Conservation (phyloP, 225 moss, liverwort and hornwort genomes). For the Lunularia cruciata region DNA sequence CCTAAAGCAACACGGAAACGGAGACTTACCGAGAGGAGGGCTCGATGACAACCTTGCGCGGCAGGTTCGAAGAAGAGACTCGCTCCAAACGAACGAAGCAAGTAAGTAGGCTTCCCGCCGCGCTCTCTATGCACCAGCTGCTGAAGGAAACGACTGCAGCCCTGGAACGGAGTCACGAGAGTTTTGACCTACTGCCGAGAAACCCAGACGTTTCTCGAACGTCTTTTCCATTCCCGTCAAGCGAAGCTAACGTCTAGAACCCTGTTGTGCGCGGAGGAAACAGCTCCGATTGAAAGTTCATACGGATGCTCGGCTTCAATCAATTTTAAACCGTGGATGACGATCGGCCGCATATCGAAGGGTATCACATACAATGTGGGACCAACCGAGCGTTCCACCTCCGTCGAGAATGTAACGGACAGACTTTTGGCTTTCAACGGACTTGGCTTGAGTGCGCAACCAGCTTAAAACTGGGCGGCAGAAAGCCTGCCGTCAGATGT, state of each 20-base stretch:
- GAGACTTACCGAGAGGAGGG: conserved; percentile 1
- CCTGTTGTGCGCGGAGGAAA: too few species aligned
- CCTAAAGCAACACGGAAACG: neutral
- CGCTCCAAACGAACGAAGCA: neutral
- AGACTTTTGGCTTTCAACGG: neutral
- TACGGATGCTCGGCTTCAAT: too few species aligned
- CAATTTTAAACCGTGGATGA: too few species aligned
- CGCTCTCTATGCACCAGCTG: neutral
- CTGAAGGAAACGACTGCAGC: neutral
- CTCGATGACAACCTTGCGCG: neutral
- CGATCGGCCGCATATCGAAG: too few species aligned
- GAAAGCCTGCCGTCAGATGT: neutral
- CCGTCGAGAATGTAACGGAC: neutral
- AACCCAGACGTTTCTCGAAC: conserved; percentile 12
- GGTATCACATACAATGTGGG: too few species aligned
- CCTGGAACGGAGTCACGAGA: neutral
- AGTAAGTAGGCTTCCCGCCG: neutral
- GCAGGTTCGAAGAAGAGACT: neutral
- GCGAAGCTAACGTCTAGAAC: too few species aligned
- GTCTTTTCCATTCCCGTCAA: conserved; percentile 2
- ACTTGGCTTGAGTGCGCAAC: neutral
- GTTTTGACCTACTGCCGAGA: conserved; percentile 11
- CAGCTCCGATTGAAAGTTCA: too few species aligned
- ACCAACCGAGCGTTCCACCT: neutral
- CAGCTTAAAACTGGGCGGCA: neutral